phyloP scores from a whole-genome alignment of 2,329 filamentous ascomycete genomes.

The Fusarium falciforme region DNA sequence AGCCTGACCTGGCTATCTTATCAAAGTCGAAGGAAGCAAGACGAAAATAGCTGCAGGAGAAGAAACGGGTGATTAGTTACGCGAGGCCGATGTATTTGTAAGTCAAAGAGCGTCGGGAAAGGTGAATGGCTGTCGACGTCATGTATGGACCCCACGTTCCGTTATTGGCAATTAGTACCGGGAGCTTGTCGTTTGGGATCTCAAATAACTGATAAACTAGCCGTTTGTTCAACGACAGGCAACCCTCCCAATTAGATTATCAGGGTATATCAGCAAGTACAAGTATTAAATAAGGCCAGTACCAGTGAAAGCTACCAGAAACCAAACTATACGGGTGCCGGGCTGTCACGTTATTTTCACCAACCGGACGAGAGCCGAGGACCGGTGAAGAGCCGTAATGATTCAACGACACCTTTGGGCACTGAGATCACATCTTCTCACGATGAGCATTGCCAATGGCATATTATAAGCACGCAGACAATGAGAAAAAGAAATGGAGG shows the following conservation, averaged over 20 bases:
- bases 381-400: not conserved
- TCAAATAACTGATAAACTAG: not conserved
- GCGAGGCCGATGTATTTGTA: slow-evolving; percentile 11
- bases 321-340: not conserved
- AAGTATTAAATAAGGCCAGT: not conserved
- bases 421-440: not conserved
- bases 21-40: not conserved
- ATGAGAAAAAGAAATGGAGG: not conserved
- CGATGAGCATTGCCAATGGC: not conserved
- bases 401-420: not conserved
- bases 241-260: not conserved
- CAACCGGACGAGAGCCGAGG: not conserved
- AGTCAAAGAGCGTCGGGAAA: slow-evolving; percentile 6
- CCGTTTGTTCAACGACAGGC: not conserved
- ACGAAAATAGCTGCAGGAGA: not conserved
- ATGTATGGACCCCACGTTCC: slow-evolving; percentile 34
- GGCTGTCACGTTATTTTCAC: not conserved
- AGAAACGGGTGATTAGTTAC: slow-evolving; percentile 3
- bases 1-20: not conserved
- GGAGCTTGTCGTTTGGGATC: not conserved
- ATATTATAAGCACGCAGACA: not conserved
- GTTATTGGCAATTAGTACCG: slow-evolving; percentile 32
- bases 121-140: slow-evolving; percentile 21
- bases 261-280: not conserved
- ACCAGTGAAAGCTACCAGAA: not conserved